phyloP scores from a whole-genome alignment of 257 asterid species.

The Solanum paucissectum region DNA sequence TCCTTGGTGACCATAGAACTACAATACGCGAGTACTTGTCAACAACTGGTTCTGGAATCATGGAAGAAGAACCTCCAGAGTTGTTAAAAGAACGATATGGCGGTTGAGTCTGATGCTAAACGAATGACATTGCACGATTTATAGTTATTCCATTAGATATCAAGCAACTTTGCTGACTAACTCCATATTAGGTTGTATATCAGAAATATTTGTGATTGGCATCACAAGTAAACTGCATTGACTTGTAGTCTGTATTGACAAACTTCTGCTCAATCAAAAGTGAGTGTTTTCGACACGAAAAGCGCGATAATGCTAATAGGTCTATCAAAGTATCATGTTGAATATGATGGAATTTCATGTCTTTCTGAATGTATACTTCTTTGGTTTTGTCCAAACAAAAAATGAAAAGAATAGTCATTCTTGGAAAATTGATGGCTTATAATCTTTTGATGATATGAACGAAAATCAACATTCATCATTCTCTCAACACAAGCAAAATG shows the following conservation, averaged over 20 bases:
- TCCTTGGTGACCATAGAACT: constrained; percentile 79
- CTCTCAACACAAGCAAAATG: background rate
- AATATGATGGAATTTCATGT: background rate
- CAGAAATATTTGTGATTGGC: background rate
- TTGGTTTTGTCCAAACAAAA: background rate
- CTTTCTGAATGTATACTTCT: background rate
- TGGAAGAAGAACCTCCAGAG: constrained; percentile 90
- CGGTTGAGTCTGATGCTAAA: constrained; percentile 28
- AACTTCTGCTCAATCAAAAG: background rate
- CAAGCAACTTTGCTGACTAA: background rate
- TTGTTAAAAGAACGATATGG: constrained; percentile 63
- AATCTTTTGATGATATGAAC: background rate
- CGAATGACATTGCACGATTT: background rate
- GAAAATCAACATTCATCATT: background rate
- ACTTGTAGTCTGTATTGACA: background rate
- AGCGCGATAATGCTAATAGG: background rate
- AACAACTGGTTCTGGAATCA: constrained; percentile 59
- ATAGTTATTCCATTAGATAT: background rate
- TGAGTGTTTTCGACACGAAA: background rate
- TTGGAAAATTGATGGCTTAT: background rate
- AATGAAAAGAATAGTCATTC: background rate
- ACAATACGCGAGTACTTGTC: constrained; percentile 69
- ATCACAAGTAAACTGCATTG: background rate
- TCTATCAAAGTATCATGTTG: background rate
- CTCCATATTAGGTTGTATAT: background rate